Percentiles rank a stretch among this genome's conserved stretches.
Conservation (phyloP, 768 basidiomycete species). For the Stropharia rugosoannulata region DNA sequence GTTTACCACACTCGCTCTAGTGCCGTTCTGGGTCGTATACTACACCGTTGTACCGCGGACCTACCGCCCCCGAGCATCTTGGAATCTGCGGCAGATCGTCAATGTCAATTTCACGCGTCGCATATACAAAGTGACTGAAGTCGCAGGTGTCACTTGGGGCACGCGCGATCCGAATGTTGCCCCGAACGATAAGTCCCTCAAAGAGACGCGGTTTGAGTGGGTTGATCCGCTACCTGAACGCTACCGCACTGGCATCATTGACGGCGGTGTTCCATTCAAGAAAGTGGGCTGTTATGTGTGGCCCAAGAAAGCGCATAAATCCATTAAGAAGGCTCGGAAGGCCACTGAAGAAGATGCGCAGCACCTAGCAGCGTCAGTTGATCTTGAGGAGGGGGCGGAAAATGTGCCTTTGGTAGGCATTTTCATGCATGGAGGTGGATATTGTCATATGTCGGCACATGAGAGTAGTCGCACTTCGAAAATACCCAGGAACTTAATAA, state of each 20-base stretch:
- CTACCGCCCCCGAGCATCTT: constrained; percentile 46
- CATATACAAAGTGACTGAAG: constrained; percentile 52
- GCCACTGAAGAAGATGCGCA: constrained; percentile 1
- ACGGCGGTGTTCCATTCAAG: constrained; percentile 37
- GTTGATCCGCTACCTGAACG: constrained; percentile 38
- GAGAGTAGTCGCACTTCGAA: constrained; percentile 46
- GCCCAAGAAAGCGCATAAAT: constrained; percentile 33
- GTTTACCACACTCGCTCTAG: constrained; percentile 45
- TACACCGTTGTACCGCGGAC: constrained; percentile 43
- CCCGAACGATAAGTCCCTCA: constrained; percentile 30
- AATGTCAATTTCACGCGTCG: constrained; percentile 52
- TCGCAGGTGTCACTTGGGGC: constrained; percentile 55
- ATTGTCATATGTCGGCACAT: constrained; percentile 58
- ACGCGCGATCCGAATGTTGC: constrained; percentile 43
- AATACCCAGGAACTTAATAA: constrained; percentile 45
- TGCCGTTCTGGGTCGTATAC: constrained; percentile 43
- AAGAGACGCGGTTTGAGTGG: constrained; percentile 51
- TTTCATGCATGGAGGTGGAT: constrained; percentile 56
- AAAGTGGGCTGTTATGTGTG: constrained; percentile 48
- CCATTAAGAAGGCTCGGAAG: constrained; percentile 7
- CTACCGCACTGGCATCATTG: constrained; percentile 41
- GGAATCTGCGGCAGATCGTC: constrained; percentile 49
- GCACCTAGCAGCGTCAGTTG: constrained; percentile 8
- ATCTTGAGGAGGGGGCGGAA: constrained; percentile 24
- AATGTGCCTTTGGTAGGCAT: constrained; percentile 40